phyloP scores from a whole-genome alignment of 768 basidiomycete genomes.

The Mycena rosella region DNA sequence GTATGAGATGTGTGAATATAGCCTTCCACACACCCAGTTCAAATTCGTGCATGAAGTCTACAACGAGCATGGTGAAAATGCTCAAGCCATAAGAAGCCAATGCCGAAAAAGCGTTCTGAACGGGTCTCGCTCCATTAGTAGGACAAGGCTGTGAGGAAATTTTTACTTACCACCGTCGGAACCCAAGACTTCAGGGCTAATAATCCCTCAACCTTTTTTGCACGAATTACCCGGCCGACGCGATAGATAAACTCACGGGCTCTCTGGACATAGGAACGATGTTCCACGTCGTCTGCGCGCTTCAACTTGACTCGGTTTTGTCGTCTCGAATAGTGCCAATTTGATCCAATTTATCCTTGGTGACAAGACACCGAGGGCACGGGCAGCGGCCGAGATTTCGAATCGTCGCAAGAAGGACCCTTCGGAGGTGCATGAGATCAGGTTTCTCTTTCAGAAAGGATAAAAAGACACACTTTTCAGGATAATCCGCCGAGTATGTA shows the following conservation, averaged over 20 bases:
- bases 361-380: slow-evolving; percentile 53
- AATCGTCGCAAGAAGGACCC: slow-evolving; percentile 52
- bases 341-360: slow-evolving; percentile 40
- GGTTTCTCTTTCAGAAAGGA: slow-evolving; percentile 44
- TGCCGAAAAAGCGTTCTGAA: slow-evolving; percentile 10
- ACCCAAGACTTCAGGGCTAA: slow-evolving; percentile 27
- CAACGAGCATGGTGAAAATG: slow-evolving; percentile 8
- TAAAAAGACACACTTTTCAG: too few relatives aligned
- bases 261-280: neutral
- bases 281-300: slow-evolving; percentile 20
- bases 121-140: too few relatives aligned
- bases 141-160: too few relatives aligned
- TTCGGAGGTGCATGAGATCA: slow-evolving; percentile 53
- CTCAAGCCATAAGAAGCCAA: slow-evolving; percentile 10
- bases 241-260: slow-evolving; percentile 23
- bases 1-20: slow-evolving; percentile 9
- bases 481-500: too few relatives aligned
- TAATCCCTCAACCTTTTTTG: slow-evolving; percentile 25
- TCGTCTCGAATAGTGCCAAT: slow-evolving; percentile 45
- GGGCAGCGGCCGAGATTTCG: slow-evolving; percentile 47
- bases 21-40: slow-evolving; percentile 16
- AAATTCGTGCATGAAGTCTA: slow-evolving; percentile 8
- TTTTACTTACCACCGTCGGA: slow-evolving; percentile 30
- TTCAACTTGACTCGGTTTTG: slow-evolving; percentile 5
- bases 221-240: neutral